phyloP scores from a whole-genome alignment of 495 filamentous ascomycete genomes.

The Penicillium steckii region DNA sequence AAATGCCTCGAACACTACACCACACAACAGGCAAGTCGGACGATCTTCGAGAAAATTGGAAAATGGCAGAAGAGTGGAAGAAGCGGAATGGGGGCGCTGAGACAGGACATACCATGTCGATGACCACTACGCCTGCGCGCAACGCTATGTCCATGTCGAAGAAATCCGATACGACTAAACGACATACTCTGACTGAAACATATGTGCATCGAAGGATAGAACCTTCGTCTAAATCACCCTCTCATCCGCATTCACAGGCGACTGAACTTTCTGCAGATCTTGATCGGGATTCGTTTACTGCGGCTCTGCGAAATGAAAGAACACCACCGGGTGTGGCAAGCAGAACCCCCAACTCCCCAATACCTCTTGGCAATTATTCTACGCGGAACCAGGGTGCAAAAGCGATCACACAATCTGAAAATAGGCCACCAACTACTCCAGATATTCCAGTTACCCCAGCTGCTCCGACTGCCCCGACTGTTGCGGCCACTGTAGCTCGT shows the following conservation, averaged over 20 bases:
- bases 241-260: background rate
- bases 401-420: background rate
- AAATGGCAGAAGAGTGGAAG: slow-evolving; percentile 23
- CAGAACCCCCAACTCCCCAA: background rate
- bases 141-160: background rate
- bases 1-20: slow-evolving; percentile 8
- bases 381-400: background rate
- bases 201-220: no score
- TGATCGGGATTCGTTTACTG: slow-evolving; percentile 31
- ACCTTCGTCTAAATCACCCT: background rate
- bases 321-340: background rate
- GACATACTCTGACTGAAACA: background rate
- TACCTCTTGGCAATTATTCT: background rate
- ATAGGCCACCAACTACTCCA: background rate
- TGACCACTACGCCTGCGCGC: background rate
- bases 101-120: background rate
- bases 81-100: slow-evolving; percentile 10
- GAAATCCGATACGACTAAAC: background rate
- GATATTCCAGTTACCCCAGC: no score
- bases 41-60: slow-evolving; percentile 30
- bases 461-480: no score
- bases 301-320: slow-evolving; percentile 23
- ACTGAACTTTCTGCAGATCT: slow-evolving; percentile 16
- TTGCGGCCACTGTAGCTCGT: background rate
- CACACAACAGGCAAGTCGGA: slow-evolving; percentile 19